Percentiles rank a stretch among this genome's conserved stretches.
phyloP scores from a whole-genome alignment of 441 rosid species.

The Corymbia calophylla region DNA sequence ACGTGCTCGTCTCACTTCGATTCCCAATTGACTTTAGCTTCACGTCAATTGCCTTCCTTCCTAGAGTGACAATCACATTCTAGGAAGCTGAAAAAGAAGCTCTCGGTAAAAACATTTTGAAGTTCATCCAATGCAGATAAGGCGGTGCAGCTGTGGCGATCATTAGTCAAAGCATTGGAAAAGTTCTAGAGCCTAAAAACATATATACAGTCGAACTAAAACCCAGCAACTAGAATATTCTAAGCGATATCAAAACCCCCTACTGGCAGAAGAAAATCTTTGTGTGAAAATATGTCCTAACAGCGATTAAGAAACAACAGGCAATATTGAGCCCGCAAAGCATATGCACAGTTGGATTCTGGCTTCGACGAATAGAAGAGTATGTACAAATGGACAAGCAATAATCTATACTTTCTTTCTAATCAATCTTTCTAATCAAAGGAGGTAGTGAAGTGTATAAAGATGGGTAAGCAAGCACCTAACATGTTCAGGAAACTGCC shows the following conservation, averaged over 20 bases:
- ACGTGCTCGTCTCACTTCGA: neutral
- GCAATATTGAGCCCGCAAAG: neutral
- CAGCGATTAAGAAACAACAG: neutral
- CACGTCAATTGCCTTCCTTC: conserved; percentile 36
- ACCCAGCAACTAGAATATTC: neutral
- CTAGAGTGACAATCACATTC: conserved; percentile 12
- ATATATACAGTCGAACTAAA: neutral
- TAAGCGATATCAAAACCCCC: neutral
- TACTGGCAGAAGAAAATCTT: neutral
- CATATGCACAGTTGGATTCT: neutral
- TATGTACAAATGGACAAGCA: conserved; percentile 19
- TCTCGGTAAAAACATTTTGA: neutral
- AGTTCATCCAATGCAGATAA: neutral
- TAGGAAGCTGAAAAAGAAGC: conserved; percentile 6
- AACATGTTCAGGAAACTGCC: neutral
- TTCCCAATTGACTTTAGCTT: conserved; percentile 42
- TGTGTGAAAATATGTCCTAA: neutral
- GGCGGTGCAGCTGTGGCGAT: no score
- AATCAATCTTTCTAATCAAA: neutral
- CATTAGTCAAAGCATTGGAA: neutral
- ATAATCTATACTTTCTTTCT: neutral
- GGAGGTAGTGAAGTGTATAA: neutral
- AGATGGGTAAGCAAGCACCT: neutral
- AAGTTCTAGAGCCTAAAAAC: neutral
- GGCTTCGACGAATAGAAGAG: neutral